Base-by-base conservation (phyloP, 1,139 yeast genomes). In the Debaryomyces subglobosus region DNA sequence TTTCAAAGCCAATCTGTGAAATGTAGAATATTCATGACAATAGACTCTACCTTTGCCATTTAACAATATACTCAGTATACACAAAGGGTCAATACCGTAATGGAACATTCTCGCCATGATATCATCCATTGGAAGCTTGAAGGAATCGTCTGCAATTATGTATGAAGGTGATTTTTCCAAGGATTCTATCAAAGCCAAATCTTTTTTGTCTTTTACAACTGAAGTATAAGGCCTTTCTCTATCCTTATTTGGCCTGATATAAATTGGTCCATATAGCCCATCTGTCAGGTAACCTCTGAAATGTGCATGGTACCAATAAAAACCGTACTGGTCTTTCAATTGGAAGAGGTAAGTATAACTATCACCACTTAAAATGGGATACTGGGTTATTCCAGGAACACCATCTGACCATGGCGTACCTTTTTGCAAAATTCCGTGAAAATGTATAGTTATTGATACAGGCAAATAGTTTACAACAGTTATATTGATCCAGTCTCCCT, bases 301-400 rank as follows among this genome's bases (percentile, higher is more conserved):
- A 55, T 78, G 83, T 0, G 82, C 75, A 56, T 78, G 83, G 54
- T 77, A 78, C 82, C 82, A 78, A 44, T 68, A 73, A 0, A 80
- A 72, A 0, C 83, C 83, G 50, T 68, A 69, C 47, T 73, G 76
- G 37, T 66, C 61, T 5, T 64, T 69, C 15, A 72, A 58, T 13
- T 69, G 71, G 52, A 77, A 72, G 40, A 62, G 68, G 54, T 78
- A 74, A 37, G 67, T 63, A 52, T 64, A 73, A 2, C 61, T 54
- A 5, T 65, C 68, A 1, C 73, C 74, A 20, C 68, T 60, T 5
- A 62, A 58, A 24, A 77, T 75, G 4, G 75, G 72, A 43, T 67
- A 63, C 47, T 74, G 79, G 2, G 77, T 72, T 8, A 78, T 59
- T 1, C 71, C 69, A 1, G 78, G 70, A 6, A 77, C 78, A 15